phyloP scores from a whole-genome alignment of 129 eudicot genomes.

The Calendula officinalis region DNA sequence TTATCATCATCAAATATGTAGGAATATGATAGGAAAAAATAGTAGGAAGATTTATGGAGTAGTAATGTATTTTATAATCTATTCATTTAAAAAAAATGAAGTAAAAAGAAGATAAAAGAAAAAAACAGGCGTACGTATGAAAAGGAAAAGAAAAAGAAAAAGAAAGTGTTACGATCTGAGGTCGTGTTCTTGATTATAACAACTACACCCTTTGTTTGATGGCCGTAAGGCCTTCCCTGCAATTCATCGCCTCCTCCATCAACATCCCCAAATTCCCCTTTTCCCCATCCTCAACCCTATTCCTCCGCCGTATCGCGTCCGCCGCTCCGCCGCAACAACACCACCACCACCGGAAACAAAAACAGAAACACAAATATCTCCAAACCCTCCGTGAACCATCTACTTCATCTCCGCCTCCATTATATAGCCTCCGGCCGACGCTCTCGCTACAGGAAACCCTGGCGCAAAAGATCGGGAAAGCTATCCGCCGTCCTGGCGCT shows the following conservation, averaged over 20 bases:
- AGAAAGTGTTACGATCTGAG: conserved; percentile 18
- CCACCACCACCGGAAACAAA: conserved; percentile 25
- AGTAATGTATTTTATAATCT: too few relatives aligned
- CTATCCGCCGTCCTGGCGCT: conserved; percentile 94
- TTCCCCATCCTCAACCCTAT: conserved; percentile 19
- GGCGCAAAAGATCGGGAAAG: conserved; percentile 93
- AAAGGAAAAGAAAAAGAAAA: neutral
- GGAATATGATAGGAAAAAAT: too few relatives aligned
- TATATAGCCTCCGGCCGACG: conserved; percentile 40
- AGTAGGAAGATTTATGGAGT: too few relatives aligned
- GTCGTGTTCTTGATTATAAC: conserved; percentile 21
- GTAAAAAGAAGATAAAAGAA: neutral
- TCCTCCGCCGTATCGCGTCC: conserved; percentile 44
- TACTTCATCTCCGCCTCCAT: conserved; percentile 18
- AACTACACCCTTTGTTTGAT: conserved; percentile 43
- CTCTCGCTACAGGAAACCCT: conserved; percentile 49
- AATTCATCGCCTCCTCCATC: conserved; percentile 36
- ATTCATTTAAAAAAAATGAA: too few relatives aligned
- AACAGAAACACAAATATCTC: conserved; percentile 27
- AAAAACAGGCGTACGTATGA: neutral
- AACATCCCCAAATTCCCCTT: conserved; percentile 28
- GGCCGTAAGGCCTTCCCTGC: conserved; percentile 90
- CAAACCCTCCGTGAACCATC: conserved; percentile 26
- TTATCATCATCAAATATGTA: too few relatives aligned
- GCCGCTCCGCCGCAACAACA: conserved; percentile 26